phyloP scores from a whole-genome alignment of 257 asterid species.

The Cynanchum wilfordii region DNA sequence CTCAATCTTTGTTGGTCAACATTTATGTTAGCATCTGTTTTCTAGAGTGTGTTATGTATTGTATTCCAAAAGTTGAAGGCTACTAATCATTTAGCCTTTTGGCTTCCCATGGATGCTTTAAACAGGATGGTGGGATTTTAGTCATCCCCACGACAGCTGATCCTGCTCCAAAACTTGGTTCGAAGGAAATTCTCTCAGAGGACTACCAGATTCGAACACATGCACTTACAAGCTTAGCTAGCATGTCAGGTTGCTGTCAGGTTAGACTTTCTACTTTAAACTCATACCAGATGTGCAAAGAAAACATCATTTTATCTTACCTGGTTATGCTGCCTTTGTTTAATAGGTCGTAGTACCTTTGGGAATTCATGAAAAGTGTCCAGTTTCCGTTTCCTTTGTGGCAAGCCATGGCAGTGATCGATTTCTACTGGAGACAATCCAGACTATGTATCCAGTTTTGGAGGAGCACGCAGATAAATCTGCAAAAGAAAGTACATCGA shows the following conservation, averaged over 20 bases:
- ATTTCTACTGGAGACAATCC: conserved; percentile 73
- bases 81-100: neutral
- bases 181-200: conserved; percentile 60
- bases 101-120: conserved; percentile 9
- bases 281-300: neutral
- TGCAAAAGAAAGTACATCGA: conserved; percentile 43
- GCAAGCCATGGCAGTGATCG: conserved; percentile 93
- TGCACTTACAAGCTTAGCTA: conserved; percentile 70
- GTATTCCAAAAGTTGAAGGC: neutral
- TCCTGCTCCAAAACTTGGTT: conserved; percentile 79
- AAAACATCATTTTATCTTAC: neutral
- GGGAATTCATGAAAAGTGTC: conserved; percentile 76
- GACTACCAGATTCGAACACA: conserved; percentile 54
- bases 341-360: conserved; percentile 71
- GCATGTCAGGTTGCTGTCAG: conserved; percentile 99
- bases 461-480: conserved; percentile 57
- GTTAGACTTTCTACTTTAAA: conserved; percentile 34
- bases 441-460: conserved; percentile 52
- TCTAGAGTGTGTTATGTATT: neutral
- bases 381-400: conserved; percentile 75
- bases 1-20: neutral
- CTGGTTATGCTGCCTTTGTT: conserved; percentile 11
- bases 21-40: neutral
- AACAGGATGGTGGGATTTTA: conserved; percentile 88
- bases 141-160: conserved; percentile 68